A percentile compares a stretch with the other conserved stretches of the same genome.
These are phyloP conservation scores for Suillus variegatus DNA, from an alignment of 768 basidiomycete species.

Conservation along the genomic window DNA sequence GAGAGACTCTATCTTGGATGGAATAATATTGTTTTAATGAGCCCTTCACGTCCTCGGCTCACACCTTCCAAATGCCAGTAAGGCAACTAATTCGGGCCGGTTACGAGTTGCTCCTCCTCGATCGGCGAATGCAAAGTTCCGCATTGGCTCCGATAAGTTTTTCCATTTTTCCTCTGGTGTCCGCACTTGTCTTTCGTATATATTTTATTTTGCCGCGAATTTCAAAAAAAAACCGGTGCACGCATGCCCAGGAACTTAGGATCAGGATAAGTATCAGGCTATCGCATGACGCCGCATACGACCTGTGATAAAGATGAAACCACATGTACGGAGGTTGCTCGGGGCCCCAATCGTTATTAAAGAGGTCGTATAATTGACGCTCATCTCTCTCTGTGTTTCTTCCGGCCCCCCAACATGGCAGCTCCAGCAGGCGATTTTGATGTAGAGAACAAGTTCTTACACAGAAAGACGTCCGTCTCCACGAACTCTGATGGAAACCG, in stretches of 20 bases:
- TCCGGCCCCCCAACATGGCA: slow-evolving; percentile 19
- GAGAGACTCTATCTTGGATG: too few species aligned
- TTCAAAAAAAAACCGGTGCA: neutral
- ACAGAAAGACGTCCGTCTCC: slow-evolving; percentile 22
- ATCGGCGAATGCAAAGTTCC: too few species aligned
- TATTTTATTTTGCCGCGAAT: neutral
- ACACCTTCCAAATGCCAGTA: too few species aligned
- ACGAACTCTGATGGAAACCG: slow-evolving; percentile 15
- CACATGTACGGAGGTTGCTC: neutral
- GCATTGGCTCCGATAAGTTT: too few species aligned
- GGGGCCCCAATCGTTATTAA: neutral
- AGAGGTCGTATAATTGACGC: neutral
- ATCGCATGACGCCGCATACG: neutral
- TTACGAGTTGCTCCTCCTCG: neutral
- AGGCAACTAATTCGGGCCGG: neutral
- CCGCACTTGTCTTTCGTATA: neutral
- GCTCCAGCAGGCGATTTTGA: slow-evolving; percentile 8
- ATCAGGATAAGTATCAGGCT: neutral
- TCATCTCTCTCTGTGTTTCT: slow-evolving; percentile 2
- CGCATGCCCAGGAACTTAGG: neutral
- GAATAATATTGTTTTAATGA: too few species aligned
- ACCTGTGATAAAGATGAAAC: neutral
- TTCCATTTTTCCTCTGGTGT: too few species aligned
- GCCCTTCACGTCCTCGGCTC: too few species aligned
- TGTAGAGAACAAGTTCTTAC: slow-evolving; percentile 12